Conservation (phyloP, 306 rosid genomes). For the Cyamopsis tetragonoloba region DNA sequence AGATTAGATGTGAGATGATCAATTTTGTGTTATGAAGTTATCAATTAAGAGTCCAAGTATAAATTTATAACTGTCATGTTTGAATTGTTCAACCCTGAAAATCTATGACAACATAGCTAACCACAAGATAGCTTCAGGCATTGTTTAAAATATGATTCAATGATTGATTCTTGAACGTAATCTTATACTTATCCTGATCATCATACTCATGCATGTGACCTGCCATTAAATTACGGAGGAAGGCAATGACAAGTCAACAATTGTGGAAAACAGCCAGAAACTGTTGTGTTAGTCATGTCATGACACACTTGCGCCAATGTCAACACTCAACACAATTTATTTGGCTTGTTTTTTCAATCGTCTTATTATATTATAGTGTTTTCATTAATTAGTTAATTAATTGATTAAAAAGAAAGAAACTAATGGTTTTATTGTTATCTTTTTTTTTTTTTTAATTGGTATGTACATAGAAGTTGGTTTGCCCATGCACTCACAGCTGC, state of each 20-base stretch:
- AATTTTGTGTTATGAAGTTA: no score
- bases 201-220: not conserved
- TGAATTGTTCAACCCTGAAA: not conserved
- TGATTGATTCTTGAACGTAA: not conserved
- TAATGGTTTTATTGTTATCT: not conserved
- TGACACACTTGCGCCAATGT: not conserved
- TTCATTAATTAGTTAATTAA: not conserved
- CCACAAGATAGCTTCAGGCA: not conserved
- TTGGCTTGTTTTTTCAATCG: not conserved
- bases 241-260: not conserved
- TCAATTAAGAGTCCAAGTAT: no score
- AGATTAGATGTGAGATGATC: no score
- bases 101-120: not conserved
- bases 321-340: constrained; percentile 16
- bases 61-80: not conserved
- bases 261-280: not conserved
- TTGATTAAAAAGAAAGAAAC: not conserved
- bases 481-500: not conserved
- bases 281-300: not conserved
- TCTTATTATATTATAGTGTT: not conserved
- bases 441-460: not conserved
- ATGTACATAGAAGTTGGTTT: not conserved
- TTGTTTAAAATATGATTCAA: not conserved
- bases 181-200: not conserved
- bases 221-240: constrained; percentile 12